Evolutionary conservation across 2,329 filamentous ascomycete species (phyloP).

Genomic region (Waltergamsia citrina): DNA sequence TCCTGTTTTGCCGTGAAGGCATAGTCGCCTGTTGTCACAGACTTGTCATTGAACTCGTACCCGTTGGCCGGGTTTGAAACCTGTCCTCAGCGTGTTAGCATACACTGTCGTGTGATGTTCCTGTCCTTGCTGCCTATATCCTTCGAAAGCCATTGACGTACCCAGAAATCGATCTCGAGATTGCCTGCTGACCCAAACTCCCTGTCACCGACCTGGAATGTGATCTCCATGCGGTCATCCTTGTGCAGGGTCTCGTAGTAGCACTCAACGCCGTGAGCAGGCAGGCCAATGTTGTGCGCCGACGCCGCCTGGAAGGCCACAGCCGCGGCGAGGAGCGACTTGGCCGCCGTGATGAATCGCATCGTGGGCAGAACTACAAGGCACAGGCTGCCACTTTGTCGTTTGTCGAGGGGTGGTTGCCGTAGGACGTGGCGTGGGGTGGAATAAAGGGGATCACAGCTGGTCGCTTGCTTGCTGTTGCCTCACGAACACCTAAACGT

Average conservation of each 20-base stretch:
- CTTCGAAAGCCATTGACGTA: conserved; percentile 33
- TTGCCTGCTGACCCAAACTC: conserved; percentile 94
- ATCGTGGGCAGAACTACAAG: conserved; percentile 7
- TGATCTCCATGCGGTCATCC: conserved; percentile 97
- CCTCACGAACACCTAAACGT: neutral
- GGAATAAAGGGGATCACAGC: too few species aligned
- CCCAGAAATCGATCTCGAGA: conserved; percentile 96
- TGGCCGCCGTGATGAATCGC: conserved; percentile 23
- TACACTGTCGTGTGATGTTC: neutral
- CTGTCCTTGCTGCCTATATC: conserved; percentile 1
- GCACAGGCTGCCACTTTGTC: neutral
- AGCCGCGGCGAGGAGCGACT: conserved; percentile 29
- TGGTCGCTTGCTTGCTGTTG: neutral
- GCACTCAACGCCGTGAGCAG: conserved; percentile 89
- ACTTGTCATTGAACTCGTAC: conserved; percentile 72
- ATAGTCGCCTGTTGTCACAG: conserved; percentile 84
- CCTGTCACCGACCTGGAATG: conserved; percentile 93
- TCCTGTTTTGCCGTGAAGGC: conserved; percentile 79
- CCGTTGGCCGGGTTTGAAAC: conserved; percentile 70
- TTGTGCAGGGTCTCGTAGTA: conserved; percentile 90
- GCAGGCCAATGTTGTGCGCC: conserved; percentile 94
- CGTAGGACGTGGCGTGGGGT: too few species aligned
- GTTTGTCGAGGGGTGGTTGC: neutral
- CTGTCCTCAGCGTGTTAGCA: conserved; percentile 13
- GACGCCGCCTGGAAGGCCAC: conserved; percentile 46